Evolutionary conservation across 768 basidiomycete species (phyloP).

Genomic region (Suillus plorans): DNA sequence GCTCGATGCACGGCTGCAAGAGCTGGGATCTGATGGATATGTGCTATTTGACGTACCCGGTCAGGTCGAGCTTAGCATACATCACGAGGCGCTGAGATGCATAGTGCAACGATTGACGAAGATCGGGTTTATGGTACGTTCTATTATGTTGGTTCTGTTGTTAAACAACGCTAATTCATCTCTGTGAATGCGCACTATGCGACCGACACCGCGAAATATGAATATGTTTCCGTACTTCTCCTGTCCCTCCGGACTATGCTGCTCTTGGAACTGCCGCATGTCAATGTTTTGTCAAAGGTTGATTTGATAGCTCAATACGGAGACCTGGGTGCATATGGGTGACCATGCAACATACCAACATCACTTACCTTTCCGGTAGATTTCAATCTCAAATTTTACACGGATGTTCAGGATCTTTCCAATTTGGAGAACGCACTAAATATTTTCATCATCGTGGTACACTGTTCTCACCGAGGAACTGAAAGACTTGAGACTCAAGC

Average conservation of each 20-base stretch:
- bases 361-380: constrained; percentile 44
- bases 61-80: constrained; percentile 96
- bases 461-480: constrained; percentile 58
- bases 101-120: constrained; percentile 73
- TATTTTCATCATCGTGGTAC: constrained; percentile 65
- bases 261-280: constrained; percentile 94
- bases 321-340: constrained; percentile 68
- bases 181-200: constrained; percentile 96
- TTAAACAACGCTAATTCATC: constrained; percentile 62
- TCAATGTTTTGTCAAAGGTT: constrained; percentile 96
- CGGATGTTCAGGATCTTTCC: constrained; percentile 94
- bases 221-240: constrained; percentile 91
- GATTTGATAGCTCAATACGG: constrained; percentile 91
- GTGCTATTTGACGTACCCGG: constrained; percentile 95
- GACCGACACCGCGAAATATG: constrained; percentile 92
- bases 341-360: neutral
- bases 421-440: constrained; percentile 79
- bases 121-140: constrained; percentile 79
- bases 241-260: constrained; percentile 95
- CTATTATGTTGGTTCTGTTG: constrained; percentile 11
- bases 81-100: constrained; percentile 84
- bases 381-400: constrained; percentile 97
- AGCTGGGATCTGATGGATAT: constrained; percentile 73
- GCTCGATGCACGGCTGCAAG: constrained; percentile 67
- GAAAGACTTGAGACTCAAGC: no score